Conservation (phyloP, 495 filamentous ascomycete species). For the Letharia columbiana region DNA sequence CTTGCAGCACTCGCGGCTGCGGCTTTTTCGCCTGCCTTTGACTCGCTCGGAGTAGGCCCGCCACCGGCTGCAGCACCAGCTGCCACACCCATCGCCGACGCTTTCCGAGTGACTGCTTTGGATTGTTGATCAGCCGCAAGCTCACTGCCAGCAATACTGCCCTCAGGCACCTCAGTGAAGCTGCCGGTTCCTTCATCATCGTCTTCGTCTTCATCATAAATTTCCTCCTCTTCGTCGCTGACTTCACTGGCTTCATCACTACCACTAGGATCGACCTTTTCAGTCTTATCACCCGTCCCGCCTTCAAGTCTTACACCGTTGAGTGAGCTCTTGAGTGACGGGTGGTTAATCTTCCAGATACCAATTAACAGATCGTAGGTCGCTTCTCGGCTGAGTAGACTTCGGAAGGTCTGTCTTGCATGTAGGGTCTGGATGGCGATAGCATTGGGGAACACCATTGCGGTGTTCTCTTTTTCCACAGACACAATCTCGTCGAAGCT, state of each 20-base stretch:
- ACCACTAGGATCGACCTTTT: conserved; percentile 63
- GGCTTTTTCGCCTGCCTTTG: conserved; percentile 46
- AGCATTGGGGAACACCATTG: conserved; percentile 92
- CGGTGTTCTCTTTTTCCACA: conserved; percentile 93
- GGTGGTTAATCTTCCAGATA: conserved; percentile 96
- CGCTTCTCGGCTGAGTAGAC: conserved; percentile 85
- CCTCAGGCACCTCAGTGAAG: conserved; percentile 52
- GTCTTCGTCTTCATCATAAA: conserved; percentile 66
- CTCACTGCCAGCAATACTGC: conserved; percentile 55
- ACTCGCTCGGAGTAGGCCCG: conserved; percentile 34
- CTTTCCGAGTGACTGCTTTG: conserved; percentile 53
- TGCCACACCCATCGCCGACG: conserved; percentile 49
- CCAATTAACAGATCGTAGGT: conserved; percentile 96
- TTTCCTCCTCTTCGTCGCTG: conserved; percentile 61
- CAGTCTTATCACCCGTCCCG: conserved; percentile 79
- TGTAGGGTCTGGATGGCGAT: conserved; percentile 95
- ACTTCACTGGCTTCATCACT: conserved; percentile 43
- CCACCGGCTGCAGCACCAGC: conserved; percentile 35
- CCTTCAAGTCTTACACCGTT: conserved; percentile 76
- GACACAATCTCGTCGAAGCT: conserved; percentile 96
- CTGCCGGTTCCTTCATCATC: conserved; percentile 49
- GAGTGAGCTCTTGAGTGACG: conserved; percentile 74
- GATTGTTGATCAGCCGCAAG: conserved; percentile 36
- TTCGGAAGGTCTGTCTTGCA: conserved; percentile 90
- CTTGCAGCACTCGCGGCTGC: conserved; percentile 41